Base-by-base conservation (phyloP, 805 yeast species). In the Yamadazyma nakazawae region DNA sequence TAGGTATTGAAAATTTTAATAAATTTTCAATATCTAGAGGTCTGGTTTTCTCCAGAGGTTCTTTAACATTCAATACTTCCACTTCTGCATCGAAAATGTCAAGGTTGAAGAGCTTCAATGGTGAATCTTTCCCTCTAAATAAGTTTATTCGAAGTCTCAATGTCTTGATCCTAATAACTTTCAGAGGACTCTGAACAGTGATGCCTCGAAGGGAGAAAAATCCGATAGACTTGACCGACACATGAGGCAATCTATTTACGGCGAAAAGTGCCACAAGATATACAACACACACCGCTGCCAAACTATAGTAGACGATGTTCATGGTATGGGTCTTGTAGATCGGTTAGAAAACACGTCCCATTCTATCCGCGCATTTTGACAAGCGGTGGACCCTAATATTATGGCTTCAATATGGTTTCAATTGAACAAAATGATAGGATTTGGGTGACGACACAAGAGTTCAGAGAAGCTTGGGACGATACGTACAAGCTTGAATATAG, bases 121-220 rank as follows among this genome's bases (percentile, higher is more conserved):
- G 60, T 1, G 63, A 53, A 36, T 57, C 58, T 21, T 46, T 46
- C 6, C 57, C 56, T 18, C 56, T 43, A 30, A 57, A 56, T 34
- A 62, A 47, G 45, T 63, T 58, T 24, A 66, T 32, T 37, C 62
- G 44, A 14, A 66, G 31, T 11, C 50, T 47, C 4, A 65, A 34
- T n/a, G 44, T 54, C 5, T 55, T 38, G 14, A 65, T 55, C 13
- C 49, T 34, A 10, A 67, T 48, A 1, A 30, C 43, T 8, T 52
- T 53, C 1, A 38, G 34, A 6, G 53, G 43, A 6, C 56, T 40
- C 26, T 54, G 52, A 7, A 68, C 53, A 11, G 57, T 55, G 25
- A 68, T 54, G 25, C 60, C 59, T 43, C 56, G 47, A 8, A 67
- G 32, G 5, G 65, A 55, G 30, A 66, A 54, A 60, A 68, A 67